phyloP scores from a whole-genome alignment of 192 early-diverging fungal genomes.

The Podila clonocystis region DNA sequence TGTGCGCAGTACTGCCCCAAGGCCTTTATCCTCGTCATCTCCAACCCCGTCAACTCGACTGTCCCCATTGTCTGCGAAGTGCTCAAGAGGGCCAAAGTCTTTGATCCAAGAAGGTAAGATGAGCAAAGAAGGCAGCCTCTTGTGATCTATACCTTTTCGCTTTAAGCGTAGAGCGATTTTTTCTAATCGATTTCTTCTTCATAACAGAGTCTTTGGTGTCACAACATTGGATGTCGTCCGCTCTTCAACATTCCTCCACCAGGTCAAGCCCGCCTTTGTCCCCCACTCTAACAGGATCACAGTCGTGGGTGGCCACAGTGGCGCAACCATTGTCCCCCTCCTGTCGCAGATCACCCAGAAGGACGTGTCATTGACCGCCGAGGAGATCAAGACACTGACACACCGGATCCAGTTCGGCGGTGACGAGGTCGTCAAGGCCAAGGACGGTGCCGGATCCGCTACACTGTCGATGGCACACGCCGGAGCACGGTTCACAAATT shows the following conservation, averaged over 20 bases:
- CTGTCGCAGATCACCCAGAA: conserved; percentile 66
- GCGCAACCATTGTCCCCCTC: conserved; percentile 93
- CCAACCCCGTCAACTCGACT: conserved; percentile 99
- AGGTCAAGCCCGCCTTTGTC: conserved; percentile 75
- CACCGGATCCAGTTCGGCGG: conserved; percentile 97
- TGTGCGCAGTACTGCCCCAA: conserved; percentile 83
- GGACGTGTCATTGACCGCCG: conserved; percentile 73
- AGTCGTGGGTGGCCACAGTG: conserved; percentile 95
- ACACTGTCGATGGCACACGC: conserved; percentile 91
- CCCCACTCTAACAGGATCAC: conserved; percentile 77
- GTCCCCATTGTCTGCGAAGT: conserved; percentile 95
- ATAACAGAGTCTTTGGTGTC: conserved; percentile 86
- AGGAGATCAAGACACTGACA: conserved; percentile 89
- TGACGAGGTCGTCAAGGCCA: conserved; percentile 98
- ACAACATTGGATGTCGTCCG: conserved; percentile 95
- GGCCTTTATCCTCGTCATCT: conserved; percentile 88
- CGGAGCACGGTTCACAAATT: conserved; percentile 87
- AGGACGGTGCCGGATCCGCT: conserved; percentile 86
- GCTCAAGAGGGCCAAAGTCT: conserved; percentile 87
- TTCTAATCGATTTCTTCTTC: neutral
- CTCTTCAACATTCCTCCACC: conserved; percentile 89
- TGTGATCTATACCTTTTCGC: too few species aligned
- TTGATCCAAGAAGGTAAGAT: conserved; percentile 77
- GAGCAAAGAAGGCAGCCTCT: too few species aligned
- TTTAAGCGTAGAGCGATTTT: neutral